Evolutionary conservation across 2,329 filamentous ascomycete genomes (phyloP).

Genomic region (Nigrograna mackinnonii): DNA sequence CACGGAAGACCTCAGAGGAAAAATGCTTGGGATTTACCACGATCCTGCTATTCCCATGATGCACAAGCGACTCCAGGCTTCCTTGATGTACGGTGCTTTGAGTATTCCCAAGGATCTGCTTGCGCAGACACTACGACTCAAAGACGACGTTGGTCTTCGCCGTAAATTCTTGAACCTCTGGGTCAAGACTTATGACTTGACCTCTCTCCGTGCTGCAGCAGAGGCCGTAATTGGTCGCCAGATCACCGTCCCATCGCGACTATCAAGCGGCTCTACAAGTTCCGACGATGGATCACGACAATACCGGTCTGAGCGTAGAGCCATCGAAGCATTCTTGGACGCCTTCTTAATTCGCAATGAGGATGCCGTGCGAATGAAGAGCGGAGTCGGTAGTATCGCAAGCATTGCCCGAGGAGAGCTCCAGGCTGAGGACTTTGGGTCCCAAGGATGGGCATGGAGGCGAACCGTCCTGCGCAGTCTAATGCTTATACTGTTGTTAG

Average conservation of each 20-base stretch:
- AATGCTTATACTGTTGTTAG: slow-evolving; percentile 63
- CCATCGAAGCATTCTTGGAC: slow-evolving; percentile 58
- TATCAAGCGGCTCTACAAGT: slow-evolving; percentile 38
- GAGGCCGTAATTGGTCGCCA: slow-evolving; percentile 64
- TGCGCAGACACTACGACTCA: slow-evolving; percentile 49
- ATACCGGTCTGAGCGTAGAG: slow-evolving; percentile 43
- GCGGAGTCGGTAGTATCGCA: slow-evolving; percentile 41
- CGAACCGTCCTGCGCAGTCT: slow-evolving; percentile 62
- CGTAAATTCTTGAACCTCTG: slow-evolving; percentile 62
- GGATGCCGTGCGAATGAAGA: slow-evolving; percentile 51
- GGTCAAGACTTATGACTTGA: slow-evolving; percentile 60
- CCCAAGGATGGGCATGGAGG: slow-evolving; percentile 54
- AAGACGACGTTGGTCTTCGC: slow-evolving; percentile 61
- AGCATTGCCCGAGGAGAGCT: slow-evolving; percentile 40
- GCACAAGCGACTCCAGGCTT: slow-evolving; percentile 62
- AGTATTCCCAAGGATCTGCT: slow-evolving; percentile 58
- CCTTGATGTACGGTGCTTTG: slow-evolving; percentile 60
- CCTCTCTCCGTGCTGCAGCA: slow-evolving; percentile 54
- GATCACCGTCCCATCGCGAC: slow-evolving; percentile 41
- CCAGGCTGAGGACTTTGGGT: slow-evolving; percentile 43
- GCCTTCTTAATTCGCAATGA: slow-evolving; percentile 62
- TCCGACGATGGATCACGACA: slow-evolving; percentile 39
- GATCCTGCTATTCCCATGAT: slow-evolving; percentile 53
- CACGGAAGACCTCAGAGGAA: slow-evolving; percentile 46
- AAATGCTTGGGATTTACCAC: slow-evolving; percentile 59